These are phyloP conservation scores for Vickermania spadyakhi DNA, from an alignment of 208 protist species.

Conservation along the genomic window DNA sequence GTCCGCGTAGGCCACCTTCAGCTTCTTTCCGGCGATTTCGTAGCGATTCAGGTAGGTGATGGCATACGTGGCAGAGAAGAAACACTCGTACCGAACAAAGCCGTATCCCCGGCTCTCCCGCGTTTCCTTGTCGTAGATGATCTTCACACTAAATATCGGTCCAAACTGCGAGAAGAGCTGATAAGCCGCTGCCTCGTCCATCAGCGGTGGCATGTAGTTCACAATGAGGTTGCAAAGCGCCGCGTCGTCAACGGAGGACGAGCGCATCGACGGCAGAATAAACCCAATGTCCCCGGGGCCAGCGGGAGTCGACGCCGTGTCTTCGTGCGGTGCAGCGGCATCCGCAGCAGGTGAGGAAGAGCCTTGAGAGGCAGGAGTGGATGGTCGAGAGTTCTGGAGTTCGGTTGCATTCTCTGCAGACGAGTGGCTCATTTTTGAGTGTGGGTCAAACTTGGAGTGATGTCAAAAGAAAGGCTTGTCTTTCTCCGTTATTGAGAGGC, in stretches of 20 bases:
- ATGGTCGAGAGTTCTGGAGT: too few species aligned
- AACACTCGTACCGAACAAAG: slow-evolving; percentile 79
- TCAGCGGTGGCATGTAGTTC: slow-evolving; percentile 76
- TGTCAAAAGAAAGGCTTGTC: too few species aligned
- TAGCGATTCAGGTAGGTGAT: slow-evolving; percentile 74
- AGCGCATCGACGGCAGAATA: neutral
- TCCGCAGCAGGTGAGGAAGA: neutral
- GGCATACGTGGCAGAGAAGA: slow-evolving; percentile 78
- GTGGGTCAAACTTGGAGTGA: too few species aligned
- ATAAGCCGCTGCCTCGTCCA: slow-evolving; percentile 58
- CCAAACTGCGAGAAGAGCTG: slow-evolving; percentile 79
- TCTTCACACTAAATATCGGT: slow-evolving; percentile 77
- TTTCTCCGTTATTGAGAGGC: too few species aligned
- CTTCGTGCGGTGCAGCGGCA: neutral
- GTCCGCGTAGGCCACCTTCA: slow-evolving; percentile 84
- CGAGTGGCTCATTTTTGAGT: too few species aligned
- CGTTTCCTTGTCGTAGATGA: slow-evolving; percentile 80
- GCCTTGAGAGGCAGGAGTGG: neutral
- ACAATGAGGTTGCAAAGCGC: slow-evolving; percentile 78
- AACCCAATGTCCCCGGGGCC: neutral
- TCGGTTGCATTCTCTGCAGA: too few species aligned
- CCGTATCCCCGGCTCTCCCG: slow-evolving; percentile 80
- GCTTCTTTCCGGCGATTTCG: slow-evolving; percentile 61
- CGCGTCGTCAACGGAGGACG: slow-evolving; percentile 32
- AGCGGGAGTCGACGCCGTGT: too few species aligned